Evolutionary conservation across 2,329 filamentous ascomycete genomes (phyloP).

Genomic region (Seiridium unicorne): DNA sequence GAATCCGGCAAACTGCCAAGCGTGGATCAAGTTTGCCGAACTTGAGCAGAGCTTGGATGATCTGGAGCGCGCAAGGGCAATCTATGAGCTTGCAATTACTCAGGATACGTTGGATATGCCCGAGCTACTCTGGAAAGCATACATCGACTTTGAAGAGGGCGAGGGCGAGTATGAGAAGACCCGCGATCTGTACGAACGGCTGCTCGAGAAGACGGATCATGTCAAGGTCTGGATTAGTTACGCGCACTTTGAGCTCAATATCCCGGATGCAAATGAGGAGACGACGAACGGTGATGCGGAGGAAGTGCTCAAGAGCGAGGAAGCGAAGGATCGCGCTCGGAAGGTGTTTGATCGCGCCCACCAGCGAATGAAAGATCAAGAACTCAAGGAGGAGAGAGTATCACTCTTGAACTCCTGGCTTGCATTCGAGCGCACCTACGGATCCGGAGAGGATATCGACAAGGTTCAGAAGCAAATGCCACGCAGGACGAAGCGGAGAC

Average conservation of each 20-base stretch:
- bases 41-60: constrained; percentile 91
- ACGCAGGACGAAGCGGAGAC: constrained; percentile 84
- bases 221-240: constrained; percentile 99
- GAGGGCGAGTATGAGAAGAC: constrained; percentile 87
- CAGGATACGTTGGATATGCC: constrained; percentile 93
- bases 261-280: constrained; percentile 70
- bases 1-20: constrained; percentile 86
- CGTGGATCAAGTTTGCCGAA: constrained; percentile 96
- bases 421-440: constrained; percentile 86
- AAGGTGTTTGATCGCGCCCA: constrained; percentile 83
- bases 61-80: constrained; percentile 79
- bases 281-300: constrained; percentile 60
- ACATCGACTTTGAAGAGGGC: constrained; percentile 98
- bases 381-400: constrained; percentile 92
- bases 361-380: constrained; percentile 82
- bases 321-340: constrained; percentile 79
- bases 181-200: constrained; percentile 79
- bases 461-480: constrained; percentile 93
- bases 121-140: constrained; percentile 94
- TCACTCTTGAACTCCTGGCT: constrained; percentile 89
- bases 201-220: constrained; percentile 93
- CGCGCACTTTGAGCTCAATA: constrained; percentile 96
- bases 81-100: constrained; percentile 85
- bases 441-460: constrained; percentile 70
- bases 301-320: constrained; percentile 72